Conservation (phyloP, 1,284 basidiomycete species). For the Wallemia hederae region DNA sequence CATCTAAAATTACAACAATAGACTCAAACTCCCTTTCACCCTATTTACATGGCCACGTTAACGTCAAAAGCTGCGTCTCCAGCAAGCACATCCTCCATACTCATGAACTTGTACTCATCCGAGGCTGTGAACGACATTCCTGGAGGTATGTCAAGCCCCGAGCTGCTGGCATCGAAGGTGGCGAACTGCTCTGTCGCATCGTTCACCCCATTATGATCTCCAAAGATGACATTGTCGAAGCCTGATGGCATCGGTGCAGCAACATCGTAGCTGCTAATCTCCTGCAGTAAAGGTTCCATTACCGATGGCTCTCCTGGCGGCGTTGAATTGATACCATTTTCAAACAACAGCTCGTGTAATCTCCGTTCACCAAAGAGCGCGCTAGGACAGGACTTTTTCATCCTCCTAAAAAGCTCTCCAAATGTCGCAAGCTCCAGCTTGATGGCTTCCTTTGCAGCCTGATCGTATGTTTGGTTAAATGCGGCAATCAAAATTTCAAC, state of each 20-base stretch:
- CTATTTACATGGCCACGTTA: not conserved
- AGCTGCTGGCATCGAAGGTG: no score
- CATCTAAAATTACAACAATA: no score
- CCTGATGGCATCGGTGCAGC: not conserved
- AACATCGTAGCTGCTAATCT: not conserved
- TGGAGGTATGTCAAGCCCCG: no score
- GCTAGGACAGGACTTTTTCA: not conserved
- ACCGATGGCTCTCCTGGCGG: no score
- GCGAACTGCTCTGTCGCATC: no score
- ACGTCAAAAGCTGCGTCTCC: no score
- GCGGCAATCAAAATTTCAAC: not conserved
- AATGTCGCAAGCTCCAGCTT: not conserved
- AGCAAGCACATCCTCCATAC: not conserved
- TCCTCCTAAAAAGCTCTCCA: not conserved
- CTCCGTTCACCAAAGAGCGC: not conserved
- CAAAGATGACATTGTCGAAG: not conserved
- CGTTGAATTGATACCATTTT: not conserved
- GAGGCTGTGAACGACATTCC: no score
- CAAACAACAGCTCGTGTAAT: not conserved
- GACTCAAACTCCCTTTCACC: no score
- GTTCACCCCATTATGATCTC: not conserved
- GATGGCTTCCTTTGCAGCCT: not conserved
- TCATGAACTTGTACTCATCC: no score
- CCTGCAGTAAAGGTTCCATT: not conserved
- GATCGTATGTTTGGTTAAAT: not conserved